phyloP scores from a whole-genome alignment of 345 rosid species.

The Dipteronia dyeriana region DNA sequence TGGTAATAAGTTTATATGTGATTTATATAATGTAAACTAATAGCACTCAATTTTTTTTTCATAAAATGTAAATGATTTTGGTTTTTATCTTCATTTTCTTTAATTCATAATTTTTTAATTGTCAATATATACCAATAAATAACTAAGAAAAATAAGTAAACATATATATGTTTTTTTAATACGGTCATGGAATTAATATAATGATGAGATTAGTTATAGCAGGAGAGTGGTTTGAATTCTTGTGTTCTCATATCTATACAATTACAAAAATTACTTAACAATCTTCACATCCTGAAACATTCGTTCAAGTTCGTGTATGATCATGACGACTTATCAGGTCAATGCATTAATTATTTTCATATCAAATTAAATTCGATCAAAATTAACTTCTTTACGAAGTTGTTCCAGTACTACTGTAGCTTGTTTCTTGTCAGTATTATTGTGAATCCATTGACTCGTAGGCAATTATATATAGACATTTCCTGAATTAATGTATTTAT shows the following conservation, averaged over 20 bases:
- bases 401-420: background rate
- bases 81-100: no score
- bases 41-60: no score
- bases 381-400: background rate
- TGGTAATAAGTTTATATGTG: no score
- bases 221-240: slow-evolving; percentile 20
- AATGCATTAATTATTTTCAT: slow-evolving; percentile 9
- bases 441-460: background rate
- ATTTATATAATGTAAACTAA: no score
- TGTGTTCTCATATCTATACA: slow-evolving; percentile 25
- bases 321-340: background rate
- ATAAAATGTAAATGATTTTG: no score
- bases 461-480: background rate
- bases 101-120: no score
- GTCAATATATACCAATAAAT: no score
- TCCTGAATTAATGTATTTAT: no score
- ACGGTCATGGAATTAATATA: background rate
- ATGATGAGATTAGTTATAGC: slow-evolving; percentile 20
- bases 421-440: no score
- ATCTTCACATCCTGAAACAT: background rate
- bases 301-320: background rate
- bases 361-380: background rate
- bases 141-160: background rate
- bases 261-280: background rate
- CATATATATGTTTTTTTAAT: no score